phyloP scores from a whole-genome alignment of 2,329 filamentous ascomycete genomes.

The Pseudogymnoascus sp. region DNA sequence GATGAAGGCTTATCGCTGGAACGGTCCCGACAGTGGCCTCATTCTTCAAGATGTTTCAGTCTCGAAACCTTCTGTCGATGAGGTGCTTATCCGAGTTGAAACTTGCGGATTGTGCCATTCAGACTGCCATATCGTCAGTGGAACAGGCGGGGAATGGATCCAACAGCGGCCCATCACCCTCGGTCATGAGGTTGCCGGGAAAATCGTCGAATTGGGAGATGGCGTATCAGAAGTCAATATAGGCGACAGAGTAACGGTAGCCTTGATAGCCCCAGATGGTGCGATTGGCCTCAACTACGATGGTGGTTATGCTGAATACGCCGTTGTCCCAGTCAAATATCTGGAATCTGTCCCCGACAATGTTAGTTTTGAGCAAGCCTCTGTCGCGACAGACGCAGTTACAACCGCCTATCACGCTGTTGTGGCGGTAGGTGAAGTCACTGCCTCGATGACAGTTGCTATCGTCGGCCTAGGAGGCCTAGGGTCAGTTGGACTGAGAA shows the following conservation, averaged over 20 bases:
- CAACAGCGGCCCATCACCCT: constrained; percentile 13
- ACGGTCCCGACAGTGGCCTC: background rate
- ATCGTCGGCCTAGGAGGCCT: constrained; percentile 16
- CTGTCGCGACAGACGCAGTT: constrained; percentile 12
- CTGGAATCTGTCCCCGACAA: constrained; percentile 13
- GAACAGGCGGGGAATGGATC: background rate
- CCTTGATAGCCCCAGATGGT: background rate
- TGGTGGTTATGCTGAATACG: constrained; percentile 15
- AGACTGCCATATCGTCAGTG: constrained; percentile 14
- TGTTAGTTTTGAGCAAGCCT: constrained; percentile 12
- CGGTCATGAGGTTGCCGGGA: constrained; percentile 15
- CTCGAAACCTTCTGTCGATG: constrained; percentile 1
- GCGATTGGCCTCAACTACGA: constrained; percentile 10
- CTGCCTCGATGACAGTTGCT: constrained; percentile 8
- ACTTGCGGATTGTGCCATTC: constrained; percentile 13
- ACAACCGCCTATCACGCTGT: constrained; percentile 15
- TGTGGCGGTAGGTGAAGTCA: constrained; percentile 3
- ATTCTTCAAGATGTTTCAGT: background rate
- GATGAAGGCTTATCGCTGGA: background rate
- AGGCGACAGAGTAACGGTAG: constrained; percentile 13
- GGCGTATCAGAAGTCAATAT: constrained; percentile 8
- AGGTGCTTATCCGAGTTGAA: constrained; percentile 14
- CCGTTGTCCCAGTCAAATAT: background rate
- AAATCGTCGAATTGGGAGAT: constrained; percentile 8
- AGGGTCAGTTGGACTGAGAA: constrained; percentile 5